Percentiles rank a stretch among this genome's conserved stretches.
Conservation (phyloP, 257 asterid genomes). For the Solanum rostratum region DNA sequence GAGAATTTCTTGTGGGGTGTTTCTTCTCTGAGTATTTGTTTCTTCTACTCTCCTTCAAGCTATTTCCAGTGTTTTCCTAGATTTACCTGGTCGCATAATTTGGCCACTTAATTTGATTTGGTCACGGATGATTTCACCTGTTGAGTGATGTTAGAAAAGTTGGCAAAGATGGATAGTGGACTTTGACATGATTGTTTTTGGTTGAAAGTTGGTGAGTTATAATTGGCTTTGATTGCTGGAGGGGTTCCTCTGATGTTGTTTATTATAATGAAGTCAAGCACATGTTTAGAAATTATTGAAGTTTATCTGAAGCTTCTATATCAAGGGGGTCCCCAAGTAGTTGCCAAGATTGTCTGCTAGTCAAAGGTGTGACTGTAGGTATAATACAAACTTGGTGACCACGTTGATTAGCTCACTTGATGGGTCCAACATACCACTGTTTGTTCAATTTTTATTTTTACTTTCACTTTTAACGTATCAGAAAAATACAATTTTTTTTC, state of each 20-base stretch:
- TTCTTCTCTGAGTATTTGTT: neutral
- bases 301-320: neutral
- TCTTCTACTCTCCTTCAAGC: neutral
- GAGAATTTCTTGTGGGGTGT: neutral
- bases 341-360: neutral
- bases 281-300: neutral
- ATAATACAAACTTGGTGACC: neutral
- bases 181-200: neutral
- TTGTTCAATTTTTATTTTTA: neutral
- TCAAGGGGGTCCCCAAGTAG: neutral
- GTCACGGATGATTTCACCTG: neutral
- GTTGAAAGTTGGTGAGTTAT: neutral
- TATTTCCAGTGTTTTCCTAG: neutral
- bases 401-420: neutral
- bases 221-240: neutral
- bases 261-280: neutral
- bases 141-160: neutral
- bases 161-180: neutral
- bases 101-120: neutral
- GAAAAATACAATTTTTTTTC: too few relatives aligned
- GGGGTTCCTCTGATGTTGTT: neutral
- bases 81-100: neutral
- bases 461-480: too few relatives aligned
- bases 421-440: neutral
- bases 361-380: neutral